Evolutionary conservation across 225 moss, liverwort and hornwort genomes (phyloP), one percentile per base, ranked within the genome.

Genomic region (Pseudoscleropodium purum): DNA sequence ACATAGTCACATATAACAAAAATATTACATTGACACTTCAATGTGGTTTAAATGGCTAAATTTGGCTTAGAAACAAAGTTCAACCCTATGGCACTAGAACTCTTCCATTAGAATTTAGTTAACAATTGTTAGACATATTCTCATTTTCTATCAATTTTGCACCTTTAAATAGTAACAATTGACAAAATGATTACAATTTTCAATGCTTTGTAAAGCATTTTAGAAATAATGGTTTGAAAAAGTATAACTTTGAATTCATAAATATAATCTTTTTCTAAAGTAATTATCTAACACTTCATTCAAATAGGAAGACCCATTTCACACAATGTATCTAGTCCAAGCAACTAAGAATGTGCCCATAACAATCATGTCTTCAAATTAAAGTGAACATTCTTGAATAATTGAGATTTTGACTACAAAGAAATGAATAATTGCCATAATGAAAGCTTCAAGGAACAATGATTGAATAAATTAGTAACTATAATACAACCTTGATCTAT

Each of bases 181-280:
- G 4, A 8, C 2, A 45, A 29, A 3, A 17, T 75, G 4, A 10
- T 30, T 47, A 17, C 0, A 6, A 11, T 18, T 75, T 30, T 75
- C 2, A 30, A 11, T 75, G 30, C 30, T 30, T 75, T 0, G 0
- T 45, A 7, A 30, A 75, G 2, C 3, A 18, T 75, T 75, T 30
- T 18, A 75, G 6, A 75, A 75, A 29, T 30, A 30, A 30, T 30
- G 7, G 2, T 47, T 75, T 47, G 4, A 30, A 18, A 30, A 75
- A 3, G 5, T 27, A 1, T 43, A 41, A 9, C 16, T 16, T 43
- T 73, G 2, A 73, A 43, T 27, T 16, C 0, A 1, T 0, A 0
- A 25, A 3, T 25, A 39, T 8, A 25, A 11, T 39, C 14, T n/a
- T 39, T 70, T 70, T 14, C 4, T 23, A 39, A 70, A 70, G 25